Conservation (phyloP, 1,284 basidiomycete species). For the Malassezia vespertilionis region DNA sequence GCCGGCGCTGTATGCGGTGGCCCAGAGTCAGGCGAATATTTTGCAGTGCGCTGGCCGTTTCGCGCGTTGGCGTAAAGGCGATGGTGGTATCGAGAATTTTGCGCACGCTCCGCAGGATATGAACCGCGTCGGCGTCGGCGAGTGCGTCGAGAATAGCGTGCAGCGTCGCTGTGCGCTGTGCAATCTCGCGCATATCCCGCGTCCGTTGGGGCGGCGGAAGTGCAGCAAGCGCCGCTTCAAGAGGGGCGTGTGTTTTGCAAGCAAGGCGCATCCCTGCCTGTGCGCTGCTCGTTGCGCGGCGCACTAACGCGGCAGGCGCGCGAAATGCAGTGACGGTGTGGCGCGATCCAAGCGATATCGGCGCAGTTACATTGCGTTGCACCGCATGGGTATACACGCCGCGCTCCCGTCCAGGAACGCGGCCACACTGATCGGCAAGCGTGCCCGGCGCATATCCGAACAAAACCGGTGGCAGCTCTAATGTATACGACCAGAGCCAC, state of each 20-base stretch:
- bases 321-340: too few species aligned
- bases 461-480: slow-evolving; percentile 11
- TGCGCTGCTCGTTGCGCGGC: too few species aligned
- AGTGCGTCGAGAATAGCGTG: not conserved
- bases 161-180: not conserved
- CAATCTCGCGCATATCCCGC: not conserved
- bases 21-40: too few species aligned
- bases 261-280: too few species aligned
- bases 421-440: not conserved
- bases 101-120: not conserved
- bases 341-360: not conserved
- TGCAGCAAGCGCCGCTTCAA: too few species aligned
- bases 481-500: slow-evolving; percentile 14
- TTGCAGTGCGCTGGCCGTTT: too few species aligned
- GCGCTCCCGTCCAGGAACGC: not conserved
- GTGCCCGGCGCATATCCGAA: not conserved
- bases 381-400: not conserved
- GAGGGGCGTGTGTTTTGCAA: too few species aligned
- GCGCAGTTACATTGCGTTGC: not conserved
- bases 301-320: too few species aligned
- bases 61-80: not conserved
- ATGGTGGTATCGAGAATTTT: not conserved
- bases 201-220: too few species aligned
- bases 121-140: not conserved
- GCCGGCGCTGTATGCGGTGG: not conserved